Evolutionary conservation across 768 basidiomycete genomes (phyloP).

Genomic region (Pholiota microspora): DNA sequence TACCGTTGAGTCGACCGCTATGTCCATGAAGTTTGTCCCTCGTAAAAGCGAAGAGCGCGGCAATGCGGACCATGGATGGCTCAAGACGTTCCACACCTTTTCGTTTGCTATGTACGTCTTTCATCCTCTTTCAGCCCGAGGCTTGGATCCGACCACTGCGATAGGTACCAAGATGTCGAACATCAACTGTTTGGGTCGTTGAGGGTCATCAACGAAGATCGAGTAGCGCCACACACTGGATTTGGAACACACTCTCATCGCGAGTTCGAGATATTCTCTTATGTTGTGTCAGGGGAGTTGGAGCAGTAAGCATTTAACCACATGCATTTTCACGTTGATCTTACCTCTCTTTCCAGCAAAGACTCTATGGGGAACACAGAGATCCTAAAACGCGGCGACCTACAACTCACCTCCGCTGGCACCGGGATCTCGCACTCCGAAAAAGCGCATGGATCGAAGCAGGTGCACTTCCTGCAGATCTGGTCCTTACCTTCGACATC

Average conservation of each 20-base stretch:
- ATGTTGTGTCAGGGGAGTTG: slow-evolving; percentile 74
- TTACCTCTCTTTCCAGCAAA: slow-evolving; percentile 43
- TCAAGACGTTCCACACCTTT: slow-evolving; percentile 87
- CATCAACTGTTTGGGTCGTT: slow-evolving; percentile 70
- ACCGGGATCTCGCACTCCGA: slow-evolving; percentile 87
- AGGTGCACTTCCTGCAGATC: slow-evolving; percentile 54
- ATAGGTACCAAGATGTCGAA: slow-evolving; percentile 57
- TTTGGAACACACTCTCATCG: slow-evolving; percentile 85
- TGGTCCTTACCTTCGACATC: slow-evolving; percentile 43
- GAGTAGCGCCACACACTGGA: slow-evolving; percentile 71
- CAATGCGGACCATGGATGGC: slow-evolving; percentile 79
- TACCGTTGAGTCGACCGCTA: slow-evolving; percentile 10
- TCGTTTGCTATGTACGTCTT: slow-evolving; percentile 61
- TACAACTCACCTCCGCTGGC: slow-evolving; percentile 91
- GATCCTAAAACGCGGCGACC: slow-evolving; percentile 81
- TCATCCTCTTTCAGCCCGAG: not conserved
- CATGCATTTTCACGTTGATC: not conserved
- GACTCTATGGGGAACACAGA: slow-evolving; percentile 94
- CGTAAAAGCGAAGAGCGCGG: slow-evolving; percentile 66
- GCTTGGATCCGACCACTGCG: not conserved
- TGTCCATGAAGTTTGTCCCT: slow-evolving; percentile 40
- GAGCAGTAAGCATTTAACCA: slow-evolving; percentile 61
- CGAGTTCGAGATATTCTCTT: slow-evolving; percentile 91
- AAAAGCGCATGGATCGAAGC: slow-evolving; percentile 39
- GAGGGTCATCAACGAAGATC: slow-evolving; percentile 91